These are phyloP conservation scores for Malus sylvestris DNA, from an alignment of 306 rosid genomes.

Conservation along the genomic window DNA sequence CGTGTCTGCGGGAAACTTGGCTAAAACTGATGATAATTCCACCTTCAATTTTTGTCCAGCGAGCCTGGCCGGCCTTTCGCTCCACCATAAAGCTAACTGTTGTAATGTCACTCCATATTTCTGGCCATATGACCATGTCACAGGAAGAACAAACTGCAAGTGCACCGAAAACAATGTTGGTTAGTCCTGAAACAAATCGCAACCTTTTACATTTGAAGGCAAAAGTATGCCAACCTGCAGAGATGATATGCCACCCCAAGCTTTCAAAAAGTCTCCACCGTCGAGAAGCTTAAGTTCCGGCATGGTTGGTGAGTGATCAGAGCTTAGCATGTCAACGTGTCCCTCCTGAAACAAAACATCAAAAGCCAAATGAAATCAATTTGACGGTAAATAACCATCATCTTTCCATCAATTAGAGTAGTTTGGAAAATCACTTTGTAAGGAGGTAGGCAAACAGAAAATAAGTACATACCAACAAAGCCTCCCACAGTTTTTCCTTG, in stretches of 20 bases:
- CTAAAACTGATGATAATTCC: background rate
- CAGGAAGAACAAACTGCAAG: slow-evolving; percentile 76
- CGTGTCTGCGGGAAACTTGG: background rate
- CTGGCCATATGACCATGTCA: slow-evolving; percentile 73
- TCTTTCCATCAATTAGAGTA: too few species aligned
- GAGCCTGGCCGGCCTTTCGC: slow-evolving; percentile 75
- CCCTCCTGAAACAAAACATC: slow-evolving; percentile 52
- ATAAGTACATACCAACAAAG: slow-evolving; percentile 47
- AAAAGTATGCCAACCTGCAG: slow-evolving; percentile 53
- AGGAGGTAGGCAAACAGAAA: background rate
- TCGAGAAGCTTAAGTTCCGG: slow-evolving; percentile 81
- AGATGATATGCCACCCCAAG: slow-evolving; percentile 96
- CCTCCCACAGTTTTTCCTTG: slow-evolving; percentile 75
- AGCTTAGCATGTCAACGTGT: slow-evolving; percentile 66
- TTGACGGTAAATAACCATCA: background rate
- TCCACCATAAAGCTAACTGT: slow-evolving; percentile 82
- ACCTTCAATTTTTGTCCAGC: slow-evolving; percentile 81
- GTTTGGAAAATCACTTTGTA: background rate
- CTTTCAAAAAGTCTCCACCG: slow-evolving; percentile 78
- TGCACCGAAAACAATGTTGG: slow-evolving; percentile 11
- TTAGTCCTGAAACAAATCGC: slow-evolving; percentile 8
- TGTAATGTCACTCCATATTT: slow-evolving; percentile 74
- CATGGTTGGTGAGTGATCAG: slow-evolving; percentile 90
- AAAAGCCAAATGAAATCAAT: background rate
- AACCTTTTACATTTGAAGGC: background rate